Base-by-base conservation (phyloP, 805 yeast species). In the Candida maesae region DNA sequence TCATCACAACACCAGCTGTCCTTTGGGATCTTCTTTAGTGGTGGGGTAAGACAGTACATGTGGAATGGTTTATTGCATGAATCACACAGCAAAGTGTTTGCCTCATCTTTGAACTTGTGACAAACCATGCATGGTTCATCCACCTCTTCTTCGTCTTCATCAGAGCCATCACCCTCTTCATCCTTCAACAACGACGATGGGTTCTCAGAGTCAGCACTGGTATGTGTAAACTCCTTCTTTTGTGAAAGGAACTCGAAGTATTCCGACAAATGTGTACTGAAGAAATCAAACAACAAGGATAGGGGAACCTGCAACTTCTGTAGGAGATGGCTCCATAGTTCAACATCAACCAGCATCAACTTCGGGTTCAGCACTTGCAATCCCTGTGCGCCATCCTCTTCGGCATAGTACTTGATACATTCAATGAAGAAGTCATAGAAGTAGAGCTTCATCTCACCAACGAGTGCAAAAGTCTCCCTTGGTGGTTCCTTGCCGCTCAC, bases 1-100 rank as follows among this genome's bases (percentile, higher is more conserved):
- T 74, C 74, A 36, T 82, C 83, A 60, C 98, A 90, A 55, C 73
- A 81, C 95, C 96, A 90, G 14, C 69, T 73, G 10, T 75, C 76
- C 19, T 67, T 56, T 0, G 90, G 89, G 2, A 81, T 64, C 3
- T 53, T 52, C 1, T 61, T 55, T 18, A 83, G 50, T 2, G 79
- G 79, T 3, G 83, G 83, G 12, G 61, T 63, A n/a, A 88, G 64
- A 56, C 95, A 88, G 29, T 65, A 63, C 62, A 70, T 67, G 59
- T 90, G 96, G 60, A 66, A 87, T 1, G 76, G 73, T 38, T 71
- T 72, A 44, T 82, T 78, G 56, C 96, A 90, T 28, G 83, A 83
- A 51, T 81, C 85, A 59, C 96, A 90, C 6, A 77, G 55, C 17
- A 82, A 59, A 3, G 78, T 75, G 23, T 66, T 60, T 2, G 65